A percentile compares a stretch with the other conserved stretches of the same genome.
Conservation (phyloP, 768 basidiomycete species). For the Pleurotus tuoliensis region DNA sequence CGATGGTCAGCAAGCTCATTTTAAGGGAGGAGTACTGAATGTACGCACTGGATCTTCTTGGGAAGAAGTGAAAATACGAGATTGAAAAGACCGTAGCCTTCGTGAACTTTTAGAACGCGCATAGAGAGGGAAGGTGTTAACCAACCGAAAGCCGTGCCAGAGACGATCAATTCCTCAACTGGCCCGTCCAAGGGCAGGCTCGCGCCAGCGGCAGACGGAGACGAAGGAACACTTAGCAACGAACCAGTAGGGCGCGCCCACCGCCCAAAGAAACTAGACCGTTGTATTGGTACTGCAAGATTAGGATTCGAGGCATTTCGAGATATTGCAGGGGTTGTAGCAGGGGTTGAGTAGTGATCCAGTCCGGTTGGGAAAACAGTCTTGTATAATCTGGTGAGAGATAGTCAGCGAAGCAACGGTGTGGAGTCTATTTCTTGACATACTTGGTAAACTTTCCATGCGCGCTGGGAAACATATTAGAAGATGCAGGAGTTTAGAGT, state of each 20-base stretch:
- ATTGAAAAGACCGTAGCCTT: constrained; percentile 70
- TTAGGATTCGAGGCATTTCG: constrained; percentile 25
- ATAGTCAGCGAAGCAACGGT: constrained; percentile 6
- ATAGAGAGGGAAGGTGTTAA: constrained; percentile 17
- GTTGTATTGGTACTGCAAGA: constrained; percentile 18
- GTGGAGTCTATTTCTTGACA: constrained; percentile 9
- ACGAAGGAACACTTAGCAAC: constrained; percentile 16
- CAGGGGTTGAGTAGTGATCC: constrained; percentile 36
- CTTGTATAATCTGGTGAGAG: constrained; percentile 51
- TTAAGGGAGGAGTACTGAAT: constrained; percentile 12
- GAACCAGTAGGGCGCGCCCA: constrained; percentile 25
- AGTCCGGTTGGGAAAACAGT: constrained; percentile 63
- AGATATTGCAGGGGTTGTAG: constrained; percentile 28
- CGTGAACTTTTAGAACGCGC: neutral
- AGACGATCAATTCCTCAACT: constrained; percentile 68
- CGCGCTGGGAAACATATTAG: constrained; percentile 34
- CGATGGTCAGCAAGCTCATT: too few species aligned
- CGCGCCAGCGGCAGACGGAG: constrained; percentile 7
- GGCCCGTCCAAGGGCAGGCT: constrained; percentile 41
- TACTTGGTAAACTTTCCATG: constrained; percentile 76
- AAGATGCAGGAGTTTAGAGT: constrained; percentile 11
- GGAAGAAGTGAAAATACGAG: constrained; percentile 76
- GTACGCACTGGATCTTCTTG: constrained; percentile 54
- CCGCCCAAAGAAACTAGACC: constrained; percentile 33
- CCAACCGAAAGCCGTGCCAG: constrained; percentile 75